Evolutionary conservation across 805 yeast species (phyloP).

Genomic region (Scheffersomyces coipomensis): DNA sequence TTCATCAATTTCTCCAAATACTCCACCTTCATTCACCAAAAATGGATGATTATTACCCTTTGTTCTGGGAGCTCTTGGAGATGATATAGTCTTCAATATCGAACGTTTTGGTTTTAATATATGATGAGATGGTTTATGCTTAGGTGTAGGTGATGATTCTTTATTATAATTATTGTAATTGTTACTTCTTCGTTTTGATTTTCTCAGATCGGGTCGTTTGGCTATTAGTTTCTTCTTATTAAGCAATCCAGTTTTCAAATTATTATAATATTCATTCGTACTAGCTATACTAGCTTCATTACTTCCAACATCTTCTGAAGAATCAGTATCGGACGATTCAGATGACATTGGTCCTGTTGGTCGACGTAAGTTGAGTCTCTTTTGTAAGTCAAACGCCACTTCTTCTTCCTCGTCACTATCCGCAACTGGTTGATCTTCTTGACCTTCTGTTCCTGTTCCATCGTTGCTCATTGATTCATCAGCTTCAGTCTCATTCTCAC

Average conservation of each 20-base stretch:
- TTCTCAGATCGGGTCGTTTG: conserved; percentile 1
- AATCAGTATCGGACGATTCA: conserved; percentile 5
- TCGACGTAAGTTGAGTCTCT: neutral
- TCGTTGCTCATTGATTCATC: too few species aligned
- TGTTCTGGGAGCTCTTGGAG: neutral
- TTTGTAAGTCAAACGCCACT: conserved; percentile 2
- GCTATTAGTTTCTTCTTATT: conserved; percentile 11
- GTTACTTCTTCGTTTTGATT: conserved; percentile 2
- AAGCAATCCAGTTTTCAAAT: conserved; percentile 13
- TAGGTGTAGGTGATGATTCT: conserved; percentile 32
- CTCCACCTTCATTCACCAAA: neutral
- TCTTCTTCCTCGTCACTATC: conserved; percentile 6
- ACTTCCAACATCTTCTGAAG: conserved; percentile 2
- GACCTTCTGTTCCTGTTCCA: conserved; percentile 6
- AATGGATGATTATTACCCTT: neutral
- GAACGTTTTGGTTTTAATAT: conserved; percentile 39
- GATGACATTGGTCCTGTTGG: conserved; percentile 4
- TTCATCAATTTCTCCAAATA: conserved; percentile 1
- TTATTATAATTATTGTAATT: neutral
- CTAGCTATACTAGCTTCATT: conserved; percentile 1
- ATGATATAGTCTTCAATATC: conserved; percentile 26
- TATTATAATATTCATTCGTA: conserved; percentile 11
- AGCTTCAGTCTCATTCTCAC: conserved; percentile 17
- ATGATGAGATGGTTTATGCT: conserved; percentile 43
- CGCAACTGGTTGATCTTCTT: neutral